Percentiles rank a stretch among this genome's conserved stretches.
Conservation (phyloP, 2,329 filamentous ascomycete genomes). For the Aureobasidium zeae region DNA sequence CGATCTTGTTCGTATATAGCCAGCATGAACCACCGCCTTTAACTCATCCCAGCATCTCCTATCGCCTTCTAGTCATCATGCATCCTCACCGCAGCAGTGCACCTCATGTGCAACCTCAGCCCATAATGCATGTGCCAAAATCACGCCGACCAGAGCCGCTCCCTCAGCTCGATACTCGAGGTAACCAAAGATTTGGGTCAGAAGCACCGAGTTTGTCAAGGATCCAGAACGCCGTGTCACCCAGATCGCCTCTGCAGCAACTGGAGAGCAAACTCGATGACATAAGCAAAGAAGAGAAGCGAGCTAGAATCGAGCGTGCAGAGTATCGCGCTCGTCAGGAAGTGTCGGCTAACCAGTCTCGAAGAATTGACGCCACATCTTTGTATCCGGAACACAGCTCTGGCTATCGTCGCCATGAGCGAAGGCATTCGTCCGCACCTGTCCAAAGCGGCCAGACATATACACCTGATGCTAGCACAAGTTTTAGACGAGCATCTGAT, state of each 20-base stretch:
- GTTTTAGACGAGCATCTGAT: slow-evolving; percentile 17
- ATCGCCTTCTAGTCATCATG: not conserved
- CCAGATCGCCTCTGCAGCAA: slow-evolving; percentile 85
- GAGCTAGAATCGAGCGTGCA: slow-evolving; percentile 72
- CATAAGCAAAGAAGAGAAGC: slow-evolving; percentile 93
- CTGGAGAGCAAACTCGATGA: slow-evolving; percentile 83
- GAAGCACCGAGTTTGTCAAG: too few species aligned
- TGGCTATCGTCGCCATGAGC: slow-evolving; percentile 1
- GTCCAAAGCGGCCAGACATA: not conserved
- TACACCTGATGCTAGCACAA: slow-evolving; percentile 4
- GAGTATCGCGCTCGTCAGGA: slow-evolving; percentile 62
- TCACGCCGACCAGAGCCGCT: slow-evolving; percentile 4
- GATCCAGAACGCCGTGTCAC: slow-evolving; percentile 58
- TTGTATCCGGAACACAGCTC: not conserved
- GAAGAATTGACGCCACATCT: slow-evolving; percentile 6
- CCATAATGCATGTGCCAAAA: slow-evolving; percentile 16
- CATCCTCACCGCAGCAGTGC: not conserved
- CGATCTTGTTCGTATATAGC: slow-evolving; percentile 10
- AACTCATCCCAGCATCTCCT: not conserved
- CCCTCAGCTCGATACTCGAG: not conserved
- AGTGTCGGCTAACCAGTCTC: slow-evolving; percentile 15
- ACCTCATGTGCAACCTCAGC: slow-evolving; percentile 5
- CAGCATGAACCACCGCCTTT: not conserved
- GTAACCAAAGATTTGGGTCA: too few species aligned
- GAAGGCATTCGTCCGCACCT: slow-evolving; percentile 9